Evolutionary conservation across 768 basidiomycete species (phyloP), one percentile per base, ranked within the genome.

Genomic region (Imleria badia): DNA sequence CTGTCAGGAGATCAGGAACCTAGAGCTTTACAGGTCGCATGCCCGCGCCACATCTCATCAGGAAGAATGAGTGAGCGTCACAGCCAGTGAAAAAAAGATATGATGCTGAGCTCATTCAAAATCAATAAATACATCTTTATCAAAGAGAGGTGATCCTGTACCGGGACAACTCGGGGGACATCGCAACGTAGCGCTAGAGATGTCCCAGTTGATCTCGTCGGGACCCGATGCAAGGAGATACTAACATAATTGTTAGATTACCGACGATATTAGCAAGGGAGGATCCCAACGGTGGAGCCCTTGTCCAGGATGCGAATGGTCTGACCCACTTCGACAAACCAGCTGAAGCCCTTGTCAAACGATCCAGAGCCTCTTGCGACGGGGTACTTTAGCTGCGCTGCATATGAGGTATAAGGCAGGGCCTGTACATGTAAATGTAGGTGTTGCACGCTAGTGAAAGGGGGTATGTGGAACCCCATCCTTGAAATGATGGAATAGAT

Each of bases 381-480:
- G 5, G 76, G 82, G 62, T 86, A 91, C 63, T 82, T 81, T 29
- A 72, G 48, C 13, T 69, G 62, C 6, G 67, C 67, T 9, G 64
- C 39, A 4, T 51, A 39, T 0, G 80, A 78, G 19, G 67, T 75
- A 73, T 87, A 89, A 0, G 90, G 90, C 48, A 89, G 66, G 5
- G 74, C 83, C 44, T 87, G 85, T 22, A 86, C 81, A 63, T 91
- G 90, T 36, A 92, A 70, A 66, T 91, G 90, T 15, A 92, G 74
- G 64, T 92, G 89, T 34, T 82, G 64, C 6, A 91, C 77, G 33
- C 83, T 85, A 53, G 81, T 85, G 69, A 87, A 89, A 0, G 90
- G 90, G 0, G 89, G 86, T 49, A 91, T 87, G 65, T 92, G 89
- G 63, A 91, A 92, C 1, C 90, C 89, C 73, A 91, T 75, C 57